These are phyloP conservation scores for Agastache rugosa DNA, from an alignment of 257 asterid species.

Conservation along the genomic window DNA sequence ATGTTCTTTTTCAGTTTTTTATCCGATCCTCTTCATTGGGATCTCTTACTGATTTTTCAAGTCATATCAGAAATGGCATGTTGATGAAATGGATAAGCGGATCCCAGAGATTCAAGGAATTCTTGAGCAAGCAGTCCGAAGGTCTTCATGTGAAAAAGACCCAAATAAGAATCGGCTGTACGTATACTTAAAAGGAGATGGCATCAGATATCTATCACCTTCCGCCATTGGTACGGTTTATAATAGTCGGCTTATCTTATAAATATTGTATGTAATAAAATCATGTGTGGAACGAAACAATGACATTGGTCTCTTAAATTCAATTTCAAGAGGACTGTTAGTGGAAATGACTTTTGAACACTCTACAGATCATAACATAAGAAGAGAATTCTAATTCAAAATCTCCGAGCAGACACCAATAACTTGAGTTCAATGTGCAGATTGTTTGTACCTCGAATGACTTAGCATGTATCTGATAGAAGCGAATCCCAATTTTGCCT, in stretches of 20 bases:
- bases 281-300: slow-evolving; percentile 13
- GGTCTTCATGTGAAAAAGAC: slow-evolving; percentile 98
- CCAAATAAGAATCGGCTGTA: slow-evolving; percentile 74
- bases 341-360: slow-evolving; percentile 28
- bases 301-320: slow-evolving; percentile 5
- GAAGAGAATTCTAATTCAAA: slow-evolving; percentile 6
- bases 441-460: slow-evolving; percentile 9
- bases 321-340: slow-evolving; percentile 7
- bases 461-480: slow-evolving; percentile 16
- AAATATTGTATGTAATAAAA: background rate
- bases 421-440: slow-evolving; percentile 8
- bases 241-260: background rate
- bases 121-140: slow-evolving; percentile 88
- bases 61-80: slow-evolving; percentile 82
- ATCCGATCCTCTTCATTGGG: slow-evolving; percentile 28
- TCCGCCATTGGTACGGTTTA: slow-evolving; percentile 60
- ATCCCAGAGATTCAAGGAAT: slow-evolving; percentile 87
- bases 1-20: slow-evolving; percentile 40
- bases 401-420: slow-evolving; percentile 8
- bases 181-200: slow-evolving; percentile 70
- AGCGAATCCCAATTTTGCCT: slow-evolving; percentile 24
- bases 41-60: slow-evolving; percentile 46
- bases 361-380: background rate
- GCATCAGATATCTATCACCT: slow-evolving; percentile 49
- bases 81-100: slow-evolving; percentile 75